Evolutionary conservation across 192 early-diverging fungal genomes (phyloP), one percentile per base, ranked within the genome.

Genomic region (Backusella westeae): DNA sequence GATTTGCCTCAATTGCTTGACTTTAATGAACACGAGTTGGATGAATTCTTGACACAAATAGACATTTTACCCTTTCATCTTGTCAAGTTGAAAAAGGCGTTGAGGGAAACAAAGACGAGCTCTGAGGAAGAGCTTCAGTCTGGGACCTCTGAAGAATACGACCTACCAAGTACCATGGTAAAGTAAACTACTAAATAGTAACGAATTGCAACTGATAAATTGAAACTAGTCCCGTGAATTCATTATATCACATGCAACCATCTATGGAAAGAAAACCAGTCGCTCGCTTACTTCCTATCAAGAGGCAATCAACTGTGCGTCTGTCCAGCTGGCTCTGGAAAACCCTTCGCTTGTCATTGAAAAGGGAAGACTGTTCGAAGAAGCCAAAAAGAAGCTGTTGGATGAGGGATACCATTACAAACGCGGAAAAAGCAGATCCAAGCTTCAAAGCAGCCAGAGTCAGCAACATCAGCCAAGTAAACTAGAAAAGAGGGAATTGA

Each of bases 1-100:
- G 84, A 83, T 21, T 69, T 89, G 38, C 81, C 79, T 14, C 82
- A 84, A 36, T 77, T 89, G 17, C 52, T 89, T 14, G 79, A 81
- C 4, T 83, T 89, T 75, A 86, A 85, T 42, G 88, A 89, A 6
- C 77, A 80, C n/a, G 88, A 87, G 29, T 66, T 89, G 53, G 83
- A 78, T 72, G 85, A 84, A 71, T 78, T 89, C 26, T 70, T 86
- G 42, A 69, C 78, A 7, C 81, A 79, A 12, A 76, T 89, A 2
- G 74, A 78, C 0, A 86, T 89, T 85, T 78, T 84, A 29, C 87
- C 87, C 23, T 88, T 89, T 69, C 88, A 89, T 80, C 82, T 79
- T 1, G 74, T 82, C n/a, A 82, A 82, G 17, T 87, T 89, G 52
- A 82, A 84, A 68, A 82, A 75, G n/a, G 81, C 80, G 7, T 68